These are phyloP conservation scores for Erysimum cheiri DNA, from an alignment of 441 rosid genomes.

Conservation along the genomic window DNA sequence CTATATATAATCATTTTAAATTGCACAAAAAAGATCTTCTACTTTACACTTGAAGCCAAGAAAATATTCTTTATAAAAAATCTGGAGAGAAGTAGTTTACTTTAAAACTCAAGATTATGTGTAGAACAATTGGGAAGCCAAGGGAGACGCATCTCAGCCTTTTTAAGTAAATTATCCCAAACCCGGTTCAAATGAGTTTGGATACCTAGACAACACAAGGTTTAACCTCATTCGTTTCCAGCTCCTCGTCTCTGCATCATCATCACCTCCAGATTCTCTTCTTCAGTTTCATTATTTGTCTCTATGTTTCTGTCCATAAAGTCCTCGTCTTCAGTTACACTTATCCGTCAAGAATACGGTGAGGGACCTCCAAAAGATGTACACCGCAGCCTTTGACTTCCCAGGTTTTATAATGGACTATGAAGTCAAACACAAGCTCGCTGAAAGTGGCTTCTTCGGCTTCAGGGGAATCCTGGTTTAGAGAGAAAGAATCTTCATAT, in stretches of 20 bases:
- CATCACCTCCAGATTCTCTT: not conserved
- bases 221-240: too few relatives aligned
- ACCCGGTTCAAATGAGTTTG: too few relatives aligned
- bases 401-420: not conserved
- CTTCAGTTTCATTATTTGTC: not conserved
- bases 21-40: too few relatives aligned
- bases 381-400: constrained; percentile 16
- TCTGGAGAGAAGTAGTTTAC: not conserved
- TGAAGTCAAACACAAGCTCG: constrained; percentile 14
- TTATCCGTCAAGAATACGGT: not conserved
- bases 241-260: not conserved
- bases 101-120: too few relatives aligned
- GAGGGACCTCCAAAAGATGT: not conserved
- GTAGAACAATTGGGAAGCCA: too few relatives aligned
- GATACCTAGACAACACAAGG: too few relatives aligned
- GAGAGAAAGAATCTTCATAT: constrained; percentile 19
- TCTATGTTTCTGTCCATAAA: not conserved
- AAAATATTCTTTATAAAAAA: not conserved
- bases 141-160: too few relatives aligned
- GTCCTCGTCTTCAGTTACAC: not conserved
- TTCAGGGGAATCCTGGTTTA: constrained; percentile 6
- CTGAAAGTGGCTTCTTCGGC: not conserved
- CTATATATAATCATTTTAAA: not conserved
- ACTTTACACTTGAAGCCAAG: not conserved
- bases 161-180: too few relatives aligned